phyloP scores from a whole-genome alignment of 306 rosid genomes.

The Begonia peltatifolia region DNA sequence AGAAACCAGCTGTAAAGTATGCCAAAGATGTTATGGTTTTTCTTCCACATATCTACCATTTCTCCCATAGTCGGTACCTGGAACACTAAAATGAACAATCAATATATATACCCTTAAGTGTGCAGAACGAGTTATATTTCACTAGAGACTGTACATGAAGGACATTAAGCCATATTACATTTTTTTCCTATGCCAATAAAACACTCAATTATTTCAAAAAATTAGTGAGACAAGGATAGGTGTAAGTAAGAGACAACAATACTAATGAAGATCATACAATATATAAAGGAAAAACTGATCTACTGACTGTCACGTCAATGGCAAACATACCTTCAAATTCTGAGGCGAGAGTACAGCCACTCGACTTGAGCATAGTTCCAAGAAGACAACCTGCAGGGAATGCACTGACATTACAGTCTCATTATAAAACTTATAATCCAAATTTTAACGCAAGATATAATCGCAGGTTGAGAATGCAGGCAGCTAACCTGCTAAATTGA shows the following conservation, averaged over 20 bases:
- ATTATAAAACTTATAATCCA: too few relatives aligned
- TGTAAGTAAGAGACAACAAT: too few relatives aligned
- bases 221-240: too few relatives aligned
- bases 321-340: conserved; percentile 50
- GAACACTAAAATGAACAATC: conserved; percentile 14
- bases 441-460: background rate
- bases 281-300: too few relatives aligned
- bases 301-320: too few relatives aligned
- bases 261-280: too few relatives aligned
- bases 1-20: conserved; percentile 90
- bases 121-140: too few relatives aligned
- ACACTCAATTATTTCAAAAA: too few relatives aligned
- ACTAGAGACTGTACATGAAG: background rate
- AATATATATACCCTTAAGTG: too few relatives aligned
- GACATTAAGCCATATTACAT: too few relatives aligned
- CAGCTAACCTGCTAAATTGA: conserved; percentile 15
- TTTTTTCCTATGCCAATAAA: too few relatives aligned
- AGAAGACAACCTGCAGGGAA: conserved; percentile 54
- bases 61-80: conserved; percentile 78
- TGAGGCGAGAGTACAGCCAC: conserved; percentile 60
- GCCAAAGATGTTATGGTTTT: conserved; percentile 65
- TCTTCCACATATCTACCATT: conserved; percentile 73
- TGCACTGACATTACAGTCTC: too few relatives aligned
- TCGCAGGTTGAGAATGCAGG: conserved; percentile 14
- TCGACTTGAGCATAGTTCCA: conserved; percentile 83